phyloP scores from a whole-genome alignment of 2,329 filamentous ascomycete species.

The Pseudogymnoascus sp. region DNA sequence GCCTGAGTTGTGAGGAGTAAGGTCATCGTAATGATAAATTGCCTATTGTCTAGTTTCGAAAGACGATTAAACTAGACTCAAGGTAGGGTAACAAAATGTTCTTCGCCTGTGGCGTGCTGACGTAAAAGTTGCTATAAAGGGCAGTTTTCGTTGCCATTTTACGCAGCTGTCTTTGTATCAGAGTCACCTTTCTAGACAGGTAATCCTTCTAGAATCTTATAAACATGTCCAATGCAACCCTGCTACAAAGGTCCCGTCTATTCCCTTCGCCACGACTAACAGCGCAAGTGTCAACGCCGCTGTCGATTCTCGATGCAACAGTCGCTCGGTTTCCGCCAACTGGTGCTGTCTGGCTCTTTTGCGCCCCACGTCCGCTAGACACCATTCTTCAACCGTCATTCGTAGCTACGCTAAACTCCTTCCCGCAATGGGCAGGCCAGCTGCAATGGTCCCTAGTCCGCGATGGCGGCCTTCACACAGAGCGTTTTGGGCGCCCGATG shows the following conservation, averaged over 20 bases:
- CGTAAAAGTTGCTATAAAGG: too few species aligned
- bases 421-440: conserved; percentile 7
- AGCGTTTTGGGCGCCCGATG: conserved; percentile 30
- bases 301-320: conserved; percentile 37
- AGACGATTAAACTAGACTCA: too few species aligned
- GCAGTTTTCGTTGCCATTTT: too few species aligned
- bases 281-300: conserved; percentile 13
- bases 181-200: too few species aligned
- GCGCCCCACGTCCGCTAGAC: conserved; percentile 8
- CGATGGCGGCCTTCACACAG: conserved; percentile 31
- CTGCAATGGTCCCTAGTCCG: conserved; percentile 25
- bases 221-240: too few species aligned
- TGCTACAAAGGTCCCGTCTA: background rate
- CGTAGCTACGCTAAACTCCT: conserved; percentile 25
- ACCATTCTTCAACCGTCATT: conserved; percentile 24
- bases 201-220: too few species aligned
- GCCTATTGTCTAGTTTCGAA: too few species aligned
- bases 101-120: too few species aligned
- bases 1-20: too few species aligned
- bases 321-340: conserved; percentile 33
- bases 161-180: too few species aligned
- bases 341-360: conserved; percentile 37
- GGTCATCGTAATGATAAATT: too few species aligned
- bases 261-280: background rate
- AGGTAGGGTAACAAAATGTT: too few species aligned